Evolutionary conservation across 495 filamentous ascomycete genomes (phyloP).

Genomic region (Hypoxylon rickii): DNA sequence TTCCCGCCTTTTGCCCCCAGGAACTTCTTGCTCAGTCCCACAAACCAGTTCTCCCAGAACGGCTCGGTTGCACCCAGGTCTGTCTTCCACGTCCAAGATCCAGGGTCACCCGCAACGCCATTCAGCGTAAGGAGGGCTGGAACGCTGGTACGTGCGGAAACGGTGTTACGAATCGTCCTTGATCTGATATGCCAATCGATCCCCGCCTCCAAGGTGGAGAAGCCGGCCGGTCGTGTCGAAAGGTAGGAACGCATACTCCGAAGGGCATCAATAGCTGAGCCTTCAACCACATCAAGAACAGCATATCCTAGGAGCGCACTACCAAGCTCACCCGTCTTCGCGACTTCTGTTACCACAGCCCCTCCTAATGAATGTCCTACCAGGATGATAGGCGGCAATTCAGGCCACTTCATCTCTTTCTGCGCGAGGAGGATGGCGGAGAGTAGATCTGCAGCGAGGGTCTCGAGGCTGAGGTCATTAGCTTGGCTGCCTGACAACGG

Average conservation of each 20-base stretch:
- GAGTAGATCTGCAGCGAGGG: slow-evolving; percentile 73
- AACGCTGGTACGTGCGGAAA: slow-evolving; percentile 83
- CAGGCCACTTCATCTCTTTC: slow-evolving; percentile 68
- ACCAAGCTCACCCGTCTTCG: slow-evolving; percentile 67
- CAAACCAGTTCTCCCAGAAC: slow-evolving; percentile 95
- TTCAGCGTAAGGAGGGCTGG: slow-evolving; percentile 71
- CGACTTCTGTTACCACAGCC: slow-evolving; percentile 88
- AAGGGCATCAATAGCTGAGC: slow-evolving; percentile 83
- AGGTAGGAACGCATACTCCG: slow-evolving; percentile 93
- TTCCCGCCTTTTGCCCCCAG: slow-evolving; percentile 84
- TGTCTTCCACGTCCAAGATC: slow-evolving; percentile 84
- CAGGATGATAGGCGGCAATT: slow-evolving; percentile 74
- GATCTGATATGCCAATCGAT: slow-evolving; percentile 95
- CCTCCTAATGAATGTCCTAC: slow-evolving; percentile 96
- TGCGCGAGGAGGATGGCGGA: slow-evolving; percentile 68
- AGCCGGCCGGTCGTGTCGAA: slow-evolving; percentile 77
- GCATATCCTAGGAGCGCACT: slow-evolving; percentile 77
- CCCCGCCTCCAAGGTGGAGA: slow-evolving; percentile 72
- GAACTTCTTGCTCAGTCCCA: slow-evolving; percentile 86
- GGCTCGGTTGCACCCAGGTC: slow-evolving; percentile 82
- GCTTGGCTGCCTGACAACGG: slow-evolving; percentile 38
- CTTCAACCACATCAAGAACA: slow-evolving; percentile 95
- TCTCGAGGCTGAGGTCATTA: slow-evolving; percentile 68
- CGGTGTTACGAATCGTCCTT: slow-evolving; percentile 82
- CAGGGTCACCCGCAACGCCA: slow-evolving; percentile 35